Conservation (phyloP, 495 filamentous ascomycete species). For the Hyaloscypha bicolor region DNA sequence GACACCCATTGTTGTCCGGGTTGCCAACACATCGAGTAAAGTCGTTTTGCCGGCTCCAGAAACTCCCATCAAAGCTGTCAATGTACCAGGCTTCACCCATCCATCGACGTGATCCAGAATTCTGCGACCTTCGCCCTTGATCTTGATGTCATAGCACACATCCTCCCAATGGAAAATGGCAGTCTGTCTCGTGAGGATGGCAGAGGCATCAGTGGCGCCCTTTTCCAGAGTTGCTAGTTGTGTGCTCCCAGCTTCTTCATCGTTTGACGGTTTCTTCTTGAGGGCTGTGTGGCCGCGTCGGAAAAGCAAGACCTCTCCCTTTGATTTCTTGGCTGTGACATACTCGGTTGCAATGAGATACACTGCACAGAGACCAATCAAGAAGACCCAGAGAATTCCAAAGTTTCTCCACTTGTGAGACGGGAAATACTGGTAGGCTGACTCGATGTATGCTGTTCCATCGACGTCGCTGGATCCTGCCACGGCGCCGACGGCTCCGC, state of each 20-base stretch:
- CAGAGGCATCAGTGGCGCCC: slow-evolving; percentile 41
- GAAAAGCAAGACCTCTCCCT: slow-evolving; percentile 87
- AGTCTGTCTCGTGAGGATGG: slow-evolving; percentile 60
- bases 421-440: slow-evolving; percentile 60
- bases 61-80: slow-evolving; percentile 83
- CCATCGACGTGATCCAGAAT: slow-evolving; percentile 83
- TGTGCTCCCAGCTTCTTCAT: slow-evolving; percentile 37
- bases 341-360: slow-evolving; percentile 77
- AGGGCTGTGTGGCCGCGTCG: slow-evolving; percentile 53
- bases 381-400: slow-evolving; percentile 75
- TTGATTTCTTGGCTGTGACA: slow-evolving; percentile 77
- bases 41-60: slow-evolving; percentile 74
- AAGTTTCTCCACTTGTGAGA: slow-evolving; percentile 76
- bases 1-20: slow-evolving; percentile 81
- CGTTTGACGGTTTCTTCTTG: slow-evolving; percentile 46
- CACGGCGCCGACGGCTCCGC: slow-evolving; percentile 20
- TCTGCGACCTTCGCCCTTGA: slow-evolving; percentile 69
- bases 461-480: slow-evolving; percentile 15
- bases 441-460: slow-evolving; percentile 43
- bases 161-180: slow-evolving; percentile 81
- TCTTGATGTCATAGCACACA: slow-evolving; percentile 85
- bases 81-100: slow-evolving; percentile 86
- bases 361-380: slow-evolving; percentile 59
- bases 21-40: slow-evolving; percentile 70
- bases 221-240: slow-evolving; percentile 30